Evolutionary conservation across 768 basidiomycete genomes (phyloP), one percentile per base, ranked within the genome.

Genomic region (Naganishia vishniacii): DNA sequence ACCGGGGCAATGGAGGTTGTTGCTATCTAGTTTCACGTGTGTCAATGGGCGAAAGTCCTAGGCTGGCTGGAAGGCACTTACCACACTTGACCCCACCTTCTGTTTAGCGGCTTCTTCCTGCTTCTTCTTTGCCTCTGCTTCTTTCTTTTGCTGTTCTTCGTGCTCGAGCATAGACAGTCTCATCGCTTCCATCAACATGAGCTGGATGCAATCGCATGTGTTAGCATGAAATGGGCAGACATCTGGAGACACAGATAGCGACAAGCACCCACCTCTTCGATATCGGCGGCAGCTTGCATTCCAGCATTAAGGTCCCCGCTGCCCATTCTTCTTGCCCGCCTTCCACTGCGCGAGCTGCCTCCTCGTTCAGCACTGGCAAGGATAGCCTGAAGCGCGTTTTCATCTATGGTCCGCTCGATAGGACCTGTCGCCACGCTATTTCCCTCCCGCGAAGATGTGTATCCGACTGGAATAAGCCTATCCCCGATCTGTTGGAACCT

Each of bases 181-280:
- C 92, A 99, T 98, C 4, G 95, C 95, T 79, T 98, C 95, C 89
- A 93, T 93, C 61, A 99, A 81, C 94, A 98, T 97, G 46, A 99
- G 79, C 91, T 99, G 67, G 11, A 26, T 41, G 37, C 31, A n/a
- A 41, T 8, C n/a, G 46, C 18, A 7, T 9, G 46, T 11, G 25
- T 20, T 8, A 47, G 25, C 25, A 8, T 9, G 9, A n/a, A n/a
- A n/a, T n/a, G n/a, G n/a, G n/a, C n/a, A n/a, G n/a, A n/a, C n/a
- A n/a, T n/a, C n/a, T n/a, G n/a, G n/a, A n/a, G n/a, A n/a, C n/a
- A n/a, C n/a, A n/a, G n/a, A n/a, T n/a, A n/a, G n/a, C n/a, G n/a
- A n/a, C n/a, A n/a, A n/a, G n/a, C 3, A 11, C 37, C 40, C 26
- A 56, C 53, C 37, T 56, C 53, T 51, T 61, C 56, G n/a, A 75